Percentiles rank a stretch among this genome's conserved stretches.
These are phyloP conservation scores for Xerocomus minutiporus DNA, from an alignment of 1,284 basidiomycete species.

Conservation along the genomic window DNA sequence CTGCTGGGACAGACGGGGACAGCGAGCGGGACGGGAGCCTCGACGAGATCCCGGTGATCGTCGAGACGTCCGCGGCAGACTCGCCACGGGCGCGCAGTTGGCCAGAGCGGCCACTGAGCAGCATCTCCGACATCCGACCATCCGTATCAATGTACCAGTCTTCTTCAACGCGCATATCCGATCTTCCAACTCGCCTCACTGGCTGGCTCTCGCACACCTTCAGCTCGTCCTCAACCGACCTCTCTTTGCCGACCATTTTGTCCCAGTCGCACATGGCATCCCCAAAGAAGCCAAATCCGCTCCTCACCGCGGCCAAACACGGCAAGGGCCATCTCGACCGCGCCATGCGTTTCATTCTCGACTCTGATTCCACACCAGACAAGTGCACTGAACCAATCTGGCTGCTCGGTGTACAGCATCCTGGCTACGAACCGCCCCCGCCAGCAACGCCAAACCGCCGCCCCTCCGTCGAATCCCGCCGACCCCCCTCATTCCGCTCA, in stretches of 20 bases:
- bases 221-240: constrained; percentile 62
- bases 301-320: constrained; percentile 63
- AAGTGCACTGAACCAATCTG: constrained; percentile 77
- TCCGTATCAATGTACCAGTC: constrained; percentile 29
- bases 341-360: constrained; percentile 78
- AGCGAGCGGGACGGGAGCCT: constrained; percentile 21
- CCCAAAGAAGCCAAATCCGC: constrained; percentile 48
- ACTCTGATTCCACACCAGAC: constrained; percentile 79
- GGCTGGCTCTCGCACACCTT: constrained; percentile 78
- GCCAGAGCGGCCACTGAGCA: constrained; percentile 44
- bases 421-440: constrained; percentile 60
- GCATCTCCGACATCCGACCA: constrained; percentile 41
- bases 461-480: constrained; percentile 33
- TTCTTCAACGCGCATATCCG: constrained; percentile 38
- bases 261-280: constrained; percentile 43
- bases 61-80: constrained; percentile 38
- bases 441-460: constrained; percentile 30
- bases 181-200: constrained; percentile 60
- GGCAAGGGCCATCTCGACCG: constrained; percentile 73
- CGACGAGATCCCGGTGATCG: constrained; percentile 49
- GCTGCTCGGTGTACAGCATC: constrained; percentile 78
- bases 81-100: constrained; percentile 42
- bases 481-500: constrained; percentile 43
- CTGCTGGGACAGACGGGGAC: constrained; percentile 20
- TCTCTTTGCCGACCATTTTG: constrained; percentile 58